These are phyloP conservation scores for Ascochyta rabiei DNA, from an alignment of 2,329 filamentous ascomycete species.

Conservation along the genomic window DNA sequence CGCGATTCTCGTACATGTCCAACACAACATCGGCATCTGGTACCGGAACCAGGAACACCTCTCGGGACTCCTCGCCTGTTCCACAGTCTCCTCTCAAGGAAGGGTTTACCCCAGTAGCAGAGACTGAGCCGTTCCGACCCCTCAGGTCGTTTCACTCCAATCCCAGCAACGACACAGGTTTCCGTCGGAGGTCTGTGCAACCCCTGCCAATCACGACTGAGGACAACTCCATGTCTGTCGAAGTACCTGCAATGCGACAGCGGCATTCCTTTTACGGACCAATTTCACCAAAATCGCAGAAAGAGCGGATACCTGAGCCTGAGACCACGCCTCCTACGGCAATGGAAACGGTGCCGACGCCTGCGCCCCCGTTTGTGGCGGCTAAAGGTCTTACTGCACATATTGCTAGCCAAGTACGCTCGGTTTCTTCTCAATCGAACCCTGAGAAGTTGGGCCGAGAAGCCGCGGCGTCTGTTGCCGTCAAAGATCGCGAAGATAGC, in stretches of 20 bases:
- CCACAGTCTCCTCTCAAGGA: constrained; percentile 44
- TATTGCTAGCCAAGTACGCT: constrained; percentile 11
- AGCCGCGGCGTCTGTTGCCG: not conserved
- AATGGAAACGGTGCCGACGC: not conserved
- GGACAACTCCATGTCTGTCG: constrained; percentile 32
- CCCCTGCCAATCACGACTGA: constrained; percentile 46
- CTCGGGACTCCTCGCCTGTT: constrained; percentile 44
- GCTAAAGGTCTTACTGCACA: constrained; percentile 14
- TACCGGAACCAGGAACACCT: constrained; percentile 41
- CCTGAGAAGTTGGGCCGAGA: not conserved
- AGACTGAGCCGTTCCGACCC: constrained; percentile 38
- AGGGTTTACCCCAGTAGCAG: constrained; percentile 18
- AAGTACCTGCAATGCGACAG: constrained; percentile 23
- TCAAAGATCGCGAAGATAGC: constrained; percentile 23
- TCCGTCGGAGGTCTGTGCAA: constrained; percentile 48
- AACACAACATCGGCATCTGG: constrained; percentile 44
- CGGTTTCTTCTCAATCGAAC: not conserved
- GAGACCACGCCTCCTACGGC: not conserved
- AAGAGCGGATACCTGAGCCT: constrained; percentile 14
- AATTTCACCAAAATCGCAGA: constrained; percentile 30
- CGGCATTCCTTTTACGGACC: constrained; percentile 42
- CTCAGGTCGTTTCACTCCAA: constrained; percentile 49
- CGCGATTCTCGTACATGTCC: constrained; percentile 47
- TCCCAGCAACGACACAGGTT: constrained; percentile 35
- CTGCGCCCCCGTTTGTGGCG: not conserved